Percentiles rank a stretch among this genome's conserved stretches.
These are phyloP conservation scores for Dendrobium chrysotoxum DNA, from an alignment of 106 monocot genomes.

Conservation along the genomic window DNA sequence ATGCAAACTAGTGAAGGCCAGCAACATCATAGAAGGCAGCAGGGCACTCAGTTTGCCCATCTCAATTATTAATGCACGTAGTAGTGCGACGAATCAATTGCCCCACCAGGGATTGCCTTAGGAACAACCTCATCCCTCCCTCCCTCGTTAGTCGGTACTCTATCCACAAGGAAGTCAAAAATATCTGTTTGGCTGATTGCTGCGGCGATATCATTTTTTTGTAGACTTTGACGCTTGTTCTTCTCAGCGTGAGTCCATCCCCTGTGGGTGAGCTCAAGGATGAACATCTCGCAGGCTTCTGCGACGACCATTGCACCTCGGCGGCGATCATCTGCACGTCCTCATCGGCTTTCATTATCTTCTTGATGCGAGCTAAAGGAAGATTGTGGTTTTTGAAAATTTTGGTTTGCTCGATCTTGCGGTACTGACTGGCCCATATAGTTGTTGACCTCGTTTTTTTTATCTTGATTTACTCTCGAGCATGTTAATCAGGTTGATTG, in stretches of 20 bases:
- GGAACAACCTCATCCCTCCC: no score
- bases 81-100: no score
- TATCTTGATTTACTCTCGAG: no score
- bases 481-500: no score
- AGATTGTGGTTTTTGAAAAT: constrained; percentile 77
- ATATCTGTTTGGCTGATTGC: constrained; percentile 54
- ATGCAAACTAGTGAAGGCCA: no score
- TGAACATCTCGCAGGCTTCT: constrained; percentile 50
- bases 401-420: constrained; percentile 66
- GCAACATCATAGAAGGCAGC: no score
- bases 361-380: constrained; percentile 81
- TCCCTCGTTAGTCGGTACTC: no score
- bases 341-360: constrained; percentile 95
- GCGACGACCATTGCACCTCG: constrained; percentile 71
- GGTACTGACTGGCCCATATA: constrained; percentile 72
- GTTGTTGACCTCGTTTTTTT: no score
- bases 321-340: constrained; percentile 82
- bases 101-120: no score
- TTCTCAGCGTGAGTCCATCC: constrained; percentile 49
- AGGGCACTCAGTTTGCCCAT: no score
- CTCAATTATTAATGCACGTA: no score
- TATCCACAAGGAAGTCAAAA: constrained; percentile 56
- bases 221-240: constrained; percentile 46
- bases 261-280: constrained; percentile 48
- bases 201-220: constrained; percentile 54